Evolutionary conservation across 2,329 filamentous ascomycete species (phyloP).

Genomic region (Paraphaeosphaeria sporulosa): DNA sequence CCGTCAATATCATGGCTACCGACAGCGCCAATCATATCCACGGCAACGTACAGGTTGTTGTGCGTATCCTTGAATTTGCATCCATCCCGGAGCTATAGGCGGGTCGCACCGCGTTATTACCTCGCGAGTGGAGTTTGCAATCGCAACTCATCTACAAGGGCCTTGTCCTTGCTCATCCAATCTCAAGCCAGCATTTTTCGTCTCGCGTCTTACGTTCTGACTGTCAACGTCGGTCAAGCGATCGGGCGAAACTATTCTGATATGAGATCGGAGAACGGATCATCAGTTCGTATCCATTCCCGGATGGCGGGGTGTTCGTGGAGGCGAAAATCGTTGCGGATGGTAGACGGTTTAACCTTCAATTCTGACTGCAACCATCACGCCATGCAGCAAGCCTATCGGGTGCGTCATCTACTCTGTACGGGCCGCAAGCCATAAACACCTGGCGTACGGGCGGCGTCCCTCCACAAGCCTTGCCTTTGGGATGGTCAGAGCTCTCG

Average conservation of each 20-base stretch:
- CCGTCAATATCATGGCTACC: slow-evolving; percentile 1
- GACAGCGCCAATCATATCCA: neutral
- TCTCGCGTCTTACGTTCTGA: neutral
- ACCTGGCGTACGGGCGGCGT: neutral
- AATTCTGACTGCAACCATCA: slow-evolving; percentile 3
- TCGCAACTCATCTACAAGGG: neutral
- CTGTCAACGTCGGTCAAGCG: neutral
- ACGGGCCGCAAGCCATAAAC: slow-evolving; percentile 1
- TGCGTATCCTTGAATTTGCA: slow-evolving; percentile 1
- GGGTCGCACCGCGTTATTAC: slow-evolving; percentile 3
- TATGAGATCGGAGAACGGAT: slow-evolving; percentile 1
- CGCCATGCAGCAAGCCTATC: slow-evolving; percentile 1
- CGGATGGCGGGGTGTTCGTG: neutral
- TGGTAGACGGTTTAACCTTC: neutral
- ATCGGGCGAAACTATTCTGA: neutral
- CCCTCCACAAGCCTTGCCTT: neutral
- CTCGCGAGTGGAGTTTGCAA: neutral
- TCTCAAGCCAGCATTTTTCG: neutral
- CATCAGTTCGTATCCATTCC: slow-evolving; percentile 6
- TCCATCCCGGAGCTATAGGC: neutral
- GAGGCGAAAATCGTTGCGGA: neutral
- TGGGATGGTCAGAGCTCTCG: neutral
- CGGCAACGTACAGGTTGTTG: neutral
- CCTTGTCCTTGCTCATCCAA: neutral
- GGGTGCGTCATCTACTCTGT: neutral